phyloP scores from a whole-genome alignment of 129 eudicot genomes.

The Logfia minima region DNA sequence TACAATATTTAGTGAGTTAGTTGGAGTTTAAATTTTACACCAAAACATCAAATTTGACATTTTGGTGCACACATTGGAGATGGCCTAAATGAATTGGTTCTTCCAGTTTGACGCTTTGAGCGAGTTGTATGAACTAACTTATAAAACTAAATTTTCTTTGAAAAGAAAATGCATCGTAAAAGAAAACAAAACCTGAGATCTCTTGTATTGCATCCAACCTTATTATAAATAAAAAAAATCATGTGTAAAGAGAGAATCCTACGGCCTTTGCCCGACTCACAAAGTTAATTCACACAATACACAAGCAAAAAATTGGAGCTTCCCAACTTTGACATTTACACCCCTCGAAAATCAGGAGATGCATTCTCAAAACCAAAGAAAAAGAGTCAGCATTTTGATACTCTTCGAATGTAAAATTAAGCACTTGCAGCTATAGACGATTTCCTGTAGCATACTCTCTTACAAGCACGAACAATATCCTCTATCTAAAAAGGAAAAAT shows the following conservation, averaged over 20 bases:
- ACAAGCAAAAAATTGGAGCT: constrained; percentile 12
- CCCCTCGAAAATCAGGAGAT: constrained; percentile 30
- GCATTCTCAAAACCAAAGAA: constrained; percentile 26
- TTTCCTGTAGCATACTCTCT: constrained; percentile 63
- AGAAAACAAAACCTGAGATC: constrained; percentile 1
- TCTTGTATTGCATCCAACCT: constrained; percentile 21
- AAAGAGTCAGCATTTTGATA: constrained; percentile 21
- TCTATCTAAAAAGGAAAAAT: constrained; percentile 39
- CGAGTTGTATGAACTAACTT: no score
- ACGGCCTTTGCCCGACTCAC: constrained; percentile 10
- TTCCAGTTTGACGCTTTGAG: no score
- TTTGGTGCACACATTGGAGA: no score
- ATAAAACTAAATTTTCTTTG: not conserved
- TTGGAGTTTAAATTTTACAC: no score
- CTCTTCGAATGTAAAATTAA: constrained; percentile 12
- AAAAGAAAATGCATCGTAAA: not conserved
- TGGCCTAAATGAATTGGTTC: no score
- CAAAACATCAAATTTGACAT: no score
- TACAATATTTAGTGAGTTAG: no score
- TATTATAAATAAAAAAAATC: constrained; percentile 9
- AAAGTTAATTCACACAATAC: constrained; percentile 26
- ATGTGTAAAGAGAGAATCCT: constrained; percentile 10
- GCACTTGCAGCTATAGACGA: constrained; percentile 53
- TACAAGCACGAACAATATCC: constrained; percentile 75
- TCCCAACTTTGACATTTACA: constrained; percentile 20